phyloP scores from a whole-genome alignment of 140 eudicot species.

The Anethum foeniculum region DNA sequence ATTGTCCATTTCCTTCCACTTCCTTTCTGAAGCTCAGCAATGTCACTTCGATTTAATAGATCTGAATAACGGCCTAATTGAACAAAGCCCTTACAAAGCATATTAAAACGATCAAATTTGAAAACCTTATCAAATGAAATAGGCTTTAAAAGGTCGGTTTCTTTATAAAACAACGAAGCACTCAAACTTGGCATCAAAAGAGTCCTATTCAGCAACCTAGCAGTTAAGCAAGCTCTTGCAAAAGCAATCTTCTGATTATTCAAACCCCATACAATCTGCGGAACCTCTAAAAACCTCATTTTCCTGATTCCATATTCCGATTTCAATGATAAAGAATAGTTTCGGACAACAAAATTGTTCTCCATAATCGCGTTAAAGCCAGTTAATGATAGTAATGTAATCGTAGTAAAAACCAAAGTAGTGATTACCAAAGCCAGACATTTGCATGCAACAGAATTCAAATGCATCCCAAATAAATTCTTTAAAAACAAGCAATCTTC shows the following conservation, averaged over 20 bases:
- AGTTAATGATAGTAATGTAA: constrained; percentile 25
- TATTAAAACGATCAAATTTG: constrained; percentile 48
- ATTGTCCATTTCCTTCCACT: constrained; percentile 75
- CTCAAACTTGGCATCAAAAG: constrained; percentile 83
- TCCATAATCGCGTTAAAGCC: constrained; percentile 13
- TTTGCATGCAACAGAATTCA: constrained; percentile 37
- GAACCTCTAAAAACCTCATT: constrained; percentile 58
- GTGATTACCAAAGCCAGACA: constrained; percentile 33
- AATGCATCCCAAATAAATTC: constrained; percentile 33
- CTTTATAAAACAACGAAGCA: constrained; percentile 76
- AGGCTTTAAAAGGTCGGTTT: constrained; percentile 52
- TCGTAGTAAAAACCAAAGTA: constrained; percentile 34
- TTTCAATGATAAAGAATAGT: constrained; percentile 1
- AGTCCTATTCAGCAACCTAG: constrained; percentile 57
- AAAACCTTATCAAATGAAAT: constrained; percentile 68
- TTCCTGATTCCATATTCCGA: not conserved
- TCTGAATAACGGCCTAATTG: constrained; percentile 48
- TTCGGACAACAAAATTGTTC: constrained; percentile 5
- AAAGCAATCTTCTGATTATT: constrained; percentile 85
- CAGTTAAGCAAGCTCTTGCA: constrained; percentile 81
- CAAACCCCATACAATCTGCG: constrained; percentile 86
- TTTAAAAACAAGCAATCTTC: constrained; percentile 15
- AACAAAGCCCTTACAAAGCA: constrained; percentile 59
- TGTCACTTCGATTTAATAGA: constrained; percentile 32
- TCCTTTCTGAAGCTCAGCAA: constrained; percentile 49